Evolutionary conservation across 495 filamentous ascomycete species (phyloP).

Genomic region (Neurospora terricola): DNA sequence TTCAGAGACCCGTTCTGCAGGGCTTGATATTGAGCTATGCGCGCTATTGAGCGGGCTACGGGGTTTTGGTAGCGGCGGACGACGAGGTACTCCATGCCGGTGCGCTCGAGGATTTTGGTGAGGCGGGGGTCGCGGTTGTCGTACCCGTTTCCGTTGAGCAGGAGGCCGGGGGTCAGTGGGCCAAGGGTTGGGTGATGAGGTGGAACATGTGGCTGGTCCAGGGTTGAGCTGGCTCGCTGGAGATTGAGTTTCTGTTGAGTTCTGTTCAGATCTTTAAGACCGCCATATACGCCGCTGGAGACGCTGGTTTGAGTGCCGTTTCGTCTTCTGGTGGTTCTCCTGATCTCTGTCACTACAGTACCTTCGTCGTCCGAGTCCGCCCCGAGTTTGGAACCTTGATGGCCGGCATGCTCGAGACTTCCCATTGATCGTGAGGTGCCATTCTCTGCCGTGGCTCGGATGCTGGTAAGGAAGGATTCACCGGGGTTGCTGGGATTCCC

Average conservation of each 20-base stretch:
- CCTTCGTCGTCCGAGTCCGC: conserved; percentile 3
- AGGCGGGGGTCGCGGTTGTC: conserved; percentile 43
- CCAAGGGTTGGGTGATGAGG: conserved; percentile 27
- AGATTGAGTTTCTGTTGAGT: conserved; percentile 66
- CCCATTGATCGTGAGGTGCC: conserved; percentile 14
- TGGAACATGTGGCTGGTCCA: conserved; percentile 34
- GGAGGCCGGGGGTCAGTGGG: conserved; percentile 20
- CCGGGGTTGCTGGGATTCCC: conserved; percentile 6
- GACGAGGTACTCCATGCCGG: conserved; percentile 54
- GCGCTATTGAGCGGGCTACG: conserved; percentile 44
- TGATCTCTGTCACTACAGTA: conserved; percentile 18
- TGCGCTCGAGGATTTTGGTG: conserved; percentile 48
- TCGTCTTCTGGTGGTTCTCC: conserved; percentile 22
- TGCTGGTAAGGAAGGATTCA: conserved; percentile 16
- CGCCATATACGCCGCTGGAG: conserved; percentile 10
- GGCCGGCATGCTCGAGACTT: conserved; percentile 12
- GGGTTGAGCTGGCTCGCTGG: conserved; percentile 53
- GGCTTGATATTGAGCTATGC: conserved; percentile 41
- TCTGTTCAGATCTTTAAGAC: conserved; percentile 44
- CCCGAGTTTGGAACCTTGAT: conserved; percentile 2
- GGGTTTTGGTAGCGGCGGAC: conserved; percentile 61
- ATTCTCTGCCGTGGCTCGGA: conserved; percentile 1
- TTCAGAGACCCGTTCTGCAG: conserved; percentile 35
- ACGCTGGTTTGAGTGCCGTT: conserved; percentile 6
- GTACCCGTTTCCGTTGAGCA: conserved; percentile 31